phyloP scores from a whole-genome alignment of 2,329 filamentous ascomycete species.

The Ophiostoma perfectum region DNA sequence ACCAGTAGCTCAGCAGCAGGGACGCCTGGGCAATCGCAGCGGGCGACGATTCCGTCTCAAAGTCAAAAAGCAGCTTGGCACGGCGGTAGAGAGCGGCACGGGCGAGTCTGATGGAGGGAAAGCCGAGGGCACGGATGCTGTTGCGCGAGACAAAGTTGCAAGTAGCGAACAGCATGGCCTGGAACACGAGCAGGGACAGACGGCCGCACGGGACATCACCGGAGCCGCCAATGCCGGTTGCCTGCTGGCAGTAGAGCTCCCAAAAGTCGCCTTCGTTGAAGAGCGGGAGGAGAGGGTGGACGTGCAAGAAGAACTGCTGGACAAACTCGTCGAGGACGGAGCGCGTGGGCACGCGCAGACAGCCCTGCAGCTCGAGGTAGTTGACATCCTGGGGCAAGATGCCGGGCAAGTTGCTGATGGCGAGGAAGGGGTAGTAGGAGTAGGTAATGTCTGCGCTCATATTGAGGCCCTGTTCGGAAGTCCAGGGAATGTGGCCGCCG shows the following conservation, averaged over 20 bases:
- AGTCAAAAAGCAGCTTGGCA: constrained; percentile 37
- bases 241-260: constrained; percentile 37
- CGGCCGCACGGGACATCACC: constrained; percentile 29
- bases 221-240: constrained; percentile 23
- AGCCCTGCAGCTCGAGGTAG: constrained; percentile 43
- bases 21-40: constrained; percentile 39
- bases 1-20: constrained; percentile 42
- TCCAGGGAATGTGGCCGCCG: constrained; percentile 12
- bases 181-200: constrained; percentile 42
- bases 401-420: constrained; percentile 36
- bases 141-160: constrained; percentile 24
- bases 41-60: constrained; percentile 41
- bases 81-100: constrained; percentile 25
- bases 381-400: constrained; percentile 44
- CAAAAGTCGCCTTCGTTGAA: constrained; percentile 46
- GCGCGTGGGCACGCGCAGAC: constrained; percentile 41
- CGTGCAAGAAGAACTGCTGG: constrained; percentile 44
- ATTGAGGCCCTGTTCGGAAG: constrained; percentile 17
- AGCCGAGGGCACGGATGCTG: constrained; percentile 25
- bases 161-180: constrained; percentile 40
- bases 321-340: constrained; percentile 44
- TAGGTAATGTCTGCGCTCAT: constrained; percentile 31
- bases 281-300: constrained; percentile 42
- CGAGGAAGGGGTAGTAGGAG: constrained; percentile 41
- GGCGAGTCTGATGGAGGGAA: constrained; percentile 22